Base-by-base conservation (phyloP, 2,329 filamentous ascomycete species). In the Ascochyta koolunga region DNA sequence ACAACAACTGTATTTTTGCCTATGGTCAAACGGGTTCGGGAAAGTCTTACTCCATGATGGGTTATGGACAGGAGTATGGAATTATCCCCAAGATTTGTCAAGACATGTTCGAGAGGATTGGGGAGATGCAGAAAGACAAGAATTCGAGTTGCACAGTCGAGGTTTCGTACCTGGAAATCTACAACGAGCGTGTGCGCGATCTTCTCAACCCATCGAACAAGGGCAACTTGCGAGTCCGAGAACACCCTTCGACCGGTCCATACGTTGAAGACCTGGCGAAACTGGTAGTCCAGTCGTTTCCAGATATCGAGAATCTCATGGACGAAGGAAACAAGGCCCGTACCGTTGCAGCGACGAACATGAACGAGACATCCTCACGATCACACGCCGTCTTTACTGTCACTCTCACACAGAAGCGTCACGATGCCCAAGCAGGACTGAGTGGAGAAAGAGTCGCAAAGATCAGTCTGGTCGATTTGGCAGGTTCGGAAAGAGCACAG, bases 1-100 rank as follows among this genome's bases (percentile, higher is more conserved):
- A 98, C 80, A 98, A 99, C 82, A 99, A 98, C 77, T 99, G 95
- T 82, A 99, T 99, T 71, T 99, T 99, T 74, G 95, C 95, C 13
- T 99, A 99, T 73, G 95, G 95, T 16, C 95, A 99, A 80, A 99
- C 95, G 2, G 95, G 95, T 64, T 98, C 95, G 1, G 95, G 95
- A 77, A 99, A 99, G 79, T 97, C 92, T 15, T 99, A 99, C 77
- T 97, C 93, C 27, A 99, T 99, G 93, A 99, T 99, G 95, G 95
- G 95, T 42, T 99, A 98, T 77, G 95, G 95, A 48, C 89, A 93
- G 69, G 93, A 99, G 71, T 85, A 92, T 53, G 95, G 95, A 75
- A 95, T 99, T 60, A 98, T 98, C 59, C 95, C 96, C 39, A 90
- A 87, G 69, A 99, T 99, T 78, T 99, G 95, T 76, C 90, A 95